Conservation (phyloP, 1,284 basidiomycete genomes). For the Cystobasidium sp. region DNA sequence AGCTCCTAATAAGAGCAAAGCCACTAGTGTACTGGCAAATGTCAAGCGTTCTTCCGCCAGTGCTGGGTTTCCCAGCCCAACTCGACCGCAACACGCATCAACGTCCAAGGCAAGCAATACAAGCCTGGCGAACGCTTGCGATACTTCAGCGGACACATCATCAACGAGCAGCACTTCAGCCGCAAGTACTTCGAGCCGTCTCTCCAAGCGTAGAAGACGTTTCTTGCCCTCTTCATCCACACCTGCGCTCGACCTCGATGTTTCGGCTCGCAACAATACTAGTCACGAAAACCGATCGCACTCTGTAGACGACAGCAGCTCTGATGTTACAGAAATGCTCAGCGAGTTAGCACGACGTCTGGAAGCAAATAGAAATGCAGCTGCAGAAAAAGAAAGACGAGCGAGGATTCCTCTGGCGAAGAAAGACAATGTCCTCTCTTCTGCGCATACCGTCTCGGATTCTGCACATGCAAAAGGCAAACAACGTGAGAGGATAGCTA, state of each 20-base stretch:
- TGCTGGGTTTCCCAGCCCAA: constrained; percentile 39
- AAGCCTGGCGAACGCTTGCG: constrained; percentile 1
- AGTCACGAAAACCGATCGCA: constrained; percentile 22
- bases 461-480: constrained; percentile 19
- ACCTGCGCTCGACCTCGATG: constrained; percentile 11
- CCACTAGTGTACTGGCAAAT: neutral
- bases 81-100: constrained; percentile 14
- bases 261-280: constrained; percentile 19
- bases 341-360: constrained; percentile 21
- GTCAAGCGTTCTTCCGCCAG: constrained; percentile 34
- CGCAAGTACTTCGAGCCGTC: constrained; percentile 9
- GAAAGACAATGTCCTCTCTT: neutral
- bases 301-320: constrained; percentile 24
- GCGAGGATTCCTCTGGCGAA: neutral
- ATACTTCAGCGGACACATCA: constrained; percentile 5
- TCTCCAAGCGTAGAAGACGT: constrained; percentile 37
- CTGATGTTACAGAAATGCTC: constrained; percentile 36
- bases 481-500: constrained; percentile 20
- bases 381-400: constrained; percentile 7
- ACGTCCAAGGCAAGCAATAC: constrained; percentile 4
- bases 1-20: constrained; percentile 5
- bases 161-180: neutral
- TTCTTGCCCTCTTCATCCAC: constrained; percentile 18
- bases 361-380: constrained; percentile 23
- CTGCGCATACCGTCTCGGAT: neutral